Conservation (phyloP, 495 filamentous ascomycete species). For the Eremomyces bilateralis region DNA sequence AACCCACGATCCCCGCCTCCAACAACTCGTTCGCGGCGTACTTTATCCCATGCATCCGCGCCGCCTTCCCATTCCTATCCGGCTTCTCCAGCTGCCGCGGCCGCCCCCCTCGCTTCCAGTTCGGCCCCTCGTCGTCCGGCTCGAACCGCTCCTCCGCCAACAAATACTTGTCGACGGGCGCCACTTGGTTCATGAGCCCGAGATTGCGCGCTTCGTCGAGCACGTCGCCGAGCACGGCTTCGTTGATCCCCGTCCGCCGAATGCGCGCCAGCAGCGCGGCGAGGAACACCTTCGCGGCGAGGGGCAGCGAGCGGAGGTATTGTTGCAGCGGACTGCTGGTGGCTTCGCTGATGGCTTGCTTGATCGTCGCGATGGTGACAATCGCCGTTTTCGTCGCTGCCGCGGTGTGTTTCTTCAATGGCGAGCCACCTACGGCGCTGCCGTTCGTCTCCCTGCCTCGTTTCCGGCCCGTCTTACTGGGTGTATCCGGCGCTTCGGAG, state of each 20-base stretch:
- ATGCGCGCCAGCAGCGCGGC: slow-evolving; percentile 57
- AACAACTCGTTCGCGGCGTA: slow-evolving; percentile 58
- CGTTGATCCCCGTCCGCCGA: slow-evolving; percentile 63
- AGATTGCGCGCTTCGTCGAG: slow-evolving; percentile 70
- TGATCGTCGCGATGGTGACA: slow-evolving; percentile 83
- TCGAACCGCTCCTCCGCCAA: slow-evolving; percentile 5
- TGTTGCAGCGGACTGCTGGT: slow-evolving; percentile 82
- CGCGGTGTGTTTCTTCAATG: slow-evolving; percentile 9
- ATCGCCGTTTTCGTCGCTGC: slow-evolving; percentile 19
- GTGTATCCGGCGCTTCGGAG: slow-evolving; percentile 18
- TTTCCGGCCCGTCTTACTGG: slow-evolving; percentile 21
- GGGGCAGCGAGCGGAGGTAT: slow-evolving; percentile 58
- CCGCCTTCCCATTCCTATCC: slow-evolving; percentile 10
- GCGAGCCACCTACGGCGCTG: slow-evolving; percentile 5
- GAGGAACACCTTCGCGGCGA: slow-evolving; percentile 66
- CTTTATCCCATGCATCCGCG: slow-evolving; percentile 44
- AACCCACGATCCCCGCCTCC: slow-evolving; percentile 65
- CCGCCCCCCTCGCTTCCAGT: neutral
- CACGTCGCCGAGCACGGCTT: slow-evolving; percentile 77
- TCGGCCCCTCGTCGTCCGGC: slow-evolving; percentile 1
- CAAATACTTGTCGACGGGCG: slow-evolving; percentile 15
- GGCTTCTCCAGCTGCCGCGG: neutral
- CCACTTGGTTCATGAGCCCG: slow-evolving; percentile 34
- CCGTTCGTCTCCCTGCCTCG: neutral
- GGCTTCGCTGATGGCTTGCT: slow-evolving; percentile 83